phyloP scores from a whole-genome alignment of 1,139 yeast species.

The Blastobotrys ciferrii region DNA sequence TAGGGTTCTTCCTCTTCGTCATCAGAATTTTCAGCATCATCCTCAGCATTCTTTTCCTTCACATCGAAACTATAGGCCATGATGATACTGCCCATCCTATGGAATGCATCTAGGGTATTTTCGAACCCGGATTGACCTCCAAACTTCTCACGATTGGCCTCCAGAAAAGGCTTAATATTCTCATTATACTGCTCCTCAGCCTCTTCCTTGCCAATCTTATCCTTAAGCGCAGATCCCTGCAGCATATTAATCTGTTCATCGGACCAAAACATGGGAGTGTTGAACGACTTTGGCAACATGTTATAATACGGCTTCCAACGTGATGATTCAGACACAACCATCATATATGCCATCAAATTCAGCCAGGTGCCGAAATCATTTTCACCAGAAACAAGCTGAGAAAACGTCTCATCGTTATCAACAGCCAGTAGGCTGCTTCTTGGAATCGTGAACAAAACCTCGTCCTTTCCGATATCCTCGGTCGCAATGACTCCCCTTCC shows the following conservation, averaged over 20 bases:
- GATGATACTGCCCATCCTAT: slow-evolving; percentile 66
- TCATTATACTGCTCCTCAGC: slow-evolving; percentile 60
- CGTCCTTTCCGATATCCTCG: slow-evolving; percentile 58
- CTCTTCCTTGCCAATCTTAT: slow-evolving; percentile 66
- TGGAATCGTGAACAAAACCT: slow-evolving; percentile 68
- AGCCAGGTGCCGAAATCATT: slow-evolving; percentile 67
- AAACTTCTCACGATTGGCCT: slow-evolving; percentile 23
- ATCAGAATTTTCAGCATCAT: slow-evolving; percentile 37
- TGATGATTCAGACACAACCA: slow-evolving; percentile 51
- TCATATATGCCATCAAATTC: slow-evolving; percentile 62
- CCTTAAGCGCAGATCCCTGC: slow-evolving; percentile 66
- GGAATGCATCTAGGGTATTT: slow-evolving; percentile 56
- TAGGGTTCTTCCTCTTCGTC: slow-evolving; percentile 46
- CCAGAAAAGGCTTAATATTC: slow-evolving; percentile 38
- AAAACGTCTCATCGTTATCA: slow-evolving; percentile 48
- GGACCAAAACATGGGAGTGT: slow-evolving; percentile 80
- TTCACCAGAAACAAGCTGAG: slow-evolving; percentile 36
- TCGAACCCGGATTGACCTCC: slow-evolving; percentile 34
- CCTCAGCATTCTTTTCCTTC: slow-evolving; percentile 30
- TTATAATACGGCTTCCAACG: slow-evolving; percentile 70
- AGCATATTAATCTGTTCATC: slow-evolving; percentile 52
- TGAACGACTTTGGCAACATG: slow-evolving; percentile 62
- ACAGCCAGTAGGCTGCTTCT: slow-evolving; percentile 54
- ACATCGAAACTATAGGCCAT: slow-evolving; percentile 72
- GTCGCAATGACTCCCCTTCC: slow-evolving; percentile 79